Evolutionary conservation across 2,329 filamentous ascomycete species (phyloP).

Genomic region (Colletotrichum sp.): DNA sequence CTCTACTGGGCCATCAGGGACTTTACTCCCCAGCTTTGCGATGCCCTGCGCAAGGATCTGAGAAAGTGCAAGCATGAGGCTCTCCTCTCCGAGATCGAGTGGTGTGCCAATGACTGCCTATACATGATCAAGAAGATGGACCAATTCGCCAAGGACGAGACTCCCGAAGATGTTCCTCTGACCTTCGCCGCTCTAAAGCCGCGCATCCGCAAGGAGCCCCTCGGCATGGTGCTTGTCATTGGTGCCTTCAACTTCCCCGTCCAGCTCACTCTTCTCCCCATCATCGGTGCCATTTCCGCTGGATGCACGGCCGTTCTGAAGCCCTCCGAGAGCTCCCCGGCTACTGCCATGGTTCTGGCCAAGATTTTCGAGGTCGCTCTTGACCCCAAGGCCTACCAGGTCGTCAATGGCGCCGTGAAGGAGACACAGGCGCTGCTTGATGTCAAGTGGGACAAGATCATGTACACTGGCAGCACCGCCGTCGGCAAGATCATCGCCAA

Average conservation of each 20-base stretch:
- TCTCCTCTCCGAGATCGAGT: constrained; percentile 75
- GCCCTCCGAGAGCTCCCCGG: constrained; percentile 82
- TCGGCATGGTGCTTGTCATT: constrained; percentile 84
- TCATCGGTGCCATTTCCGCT: constrained; percentile 89
- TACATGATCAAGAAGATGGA: constrained; percentile 79
- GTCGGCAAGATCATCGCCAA: constrained; percentile 89
- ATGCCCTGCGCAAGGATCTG: constrained; percentile 79
- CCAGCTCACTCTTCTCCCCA: constrained; percentile 76
- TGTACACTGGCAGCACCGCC: constrained; percentile 83
- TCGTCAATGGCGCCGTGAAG: constrained; percentile 80
- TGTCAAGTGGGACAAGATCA: constrained; percentile 97
- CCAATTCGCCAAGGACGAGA: constrained; percentile 84
- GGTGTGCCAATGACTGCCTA: constrained; percentile 81
- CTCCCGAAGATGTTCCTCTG: constrained; percentile 70
- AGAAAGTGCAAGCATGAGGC: constrained; percentile 80
- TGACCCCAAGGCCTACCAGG: constrained; percentile 76
- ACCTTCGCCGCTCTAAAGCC: constrained; percentile 73
- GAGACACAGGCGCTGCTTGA: constrained; percentile 84
- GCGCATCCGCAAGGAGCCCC: constrained; percentile 83
- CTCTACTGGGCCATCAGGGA: constrained; percentile 94
- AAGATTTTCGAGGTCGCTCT: constrained; percentile 78
- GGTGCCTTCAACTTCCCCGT: constrained; percentile 95
- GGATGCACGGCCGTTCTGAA: constrained; percentile 92
- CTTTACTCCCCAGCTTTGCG: constrained; percentile 72
- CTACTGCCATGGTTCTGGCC: constrained; percentile 78